Evolutionary conservation across 257 asterid genomes (phyloP).

Genomic region (Pogostemon cablin): DNA sequence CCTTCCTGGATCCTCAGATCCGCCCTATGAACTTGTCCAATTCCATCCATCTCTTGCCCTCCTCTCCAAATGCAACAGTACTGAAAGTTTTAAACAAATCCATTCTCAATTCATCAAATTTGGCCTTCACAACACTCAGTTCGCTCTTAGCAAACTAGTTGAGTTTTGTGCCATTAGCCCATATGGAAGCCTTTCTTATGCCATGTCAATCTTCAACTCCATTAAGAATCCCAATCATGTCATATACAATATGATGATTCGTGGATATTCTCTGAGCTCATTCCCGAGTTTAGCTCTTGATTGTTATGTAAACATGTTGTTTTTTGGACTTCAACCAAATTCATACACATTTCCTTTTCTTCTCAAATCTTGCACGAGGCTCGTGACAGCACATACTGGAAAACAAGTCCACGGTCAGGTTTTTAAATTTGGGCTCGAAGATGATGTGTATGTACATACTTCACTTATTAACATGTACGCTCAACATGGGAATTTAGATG

Average conservation of each 20-base stretch:
- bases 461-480: conserved; percentile 54
- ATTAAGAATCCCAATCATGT: conserved; percentile 45
- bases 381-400: conserved; percentile 24
- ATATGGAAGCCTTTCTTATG: conserved; percentile 44
- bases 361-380: conserved; percentile 46
- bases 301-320: conserved; percentile 42
- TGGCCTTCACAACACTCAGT: conserved; percentile 58
- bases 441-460: conserved; percentile 46
- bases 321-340: conserved; percentile 44
- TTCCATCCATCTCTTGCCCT: conserved; percentile 40
- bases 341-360: conserved; percentile 54
- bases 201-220: conserved; percentile 47
- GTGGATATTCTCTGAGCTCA: conserved; percentile 47
- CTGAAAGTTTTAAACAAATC: conserved; percentile 36
- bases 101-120: conserved; percentile 50
- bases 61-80: conserved; percentile 44
- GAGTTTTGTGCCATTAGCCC: conserved; percentile 53
- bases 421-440: conserved; percentile 43
- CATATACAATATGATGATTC: conserved; percentile 48
- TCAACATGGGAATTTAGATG: conserved; percentile 41
- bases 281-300: conserved; percentile 34
- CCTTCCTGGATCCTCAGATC: conserved; percentile 44
- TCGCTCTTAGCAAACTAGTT: conserved; percentile 45
- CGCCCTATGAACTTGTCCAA: conserved; percentile 48
- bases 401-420: conserved; percentile 51